Conservation (phyloP, 768 basidiomycete species). For the Boletus insuetus region DNA sequence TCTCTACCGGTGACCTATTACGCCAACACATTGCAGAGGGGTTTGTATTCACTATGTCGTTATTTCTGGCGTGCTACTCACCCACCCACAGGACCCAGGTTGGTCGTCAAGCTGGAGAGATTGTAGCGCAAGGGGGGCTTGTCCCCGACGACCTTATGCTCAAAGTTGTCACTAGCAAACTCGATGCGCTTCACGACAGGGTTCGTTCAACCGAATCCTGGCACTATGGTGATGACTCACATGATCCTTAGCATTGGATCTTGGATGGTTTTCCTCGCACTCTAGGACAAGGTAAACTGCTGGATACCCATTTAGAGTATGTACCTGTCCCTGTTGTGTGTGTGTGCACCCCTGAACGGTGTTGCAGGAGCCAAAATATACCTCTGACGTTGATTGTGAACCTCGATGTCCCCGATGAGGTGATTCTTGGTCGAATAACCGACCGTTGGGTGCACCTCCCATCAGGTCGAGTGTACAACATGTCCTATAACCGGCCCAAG, state of each 20-base stretch:
- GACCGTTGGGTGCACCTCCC: conserved; percentile 89
- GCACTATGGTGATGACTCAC: neutral
- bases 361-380: conserved; percentile 51
- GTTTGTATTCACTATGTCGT: conserved; percentile 1
- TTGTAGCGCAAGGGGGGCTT: conserved; percentile 76
- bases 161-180: conserved; percentile 68
- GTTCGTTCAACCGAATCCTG: conserved; percentile 34
- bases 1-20: conserved; percentile 85
- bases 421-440: conserved; percentile 82
- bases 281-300: conserved; percentile 73
- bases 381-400: conserved; percentile 82
- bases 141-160: conserved; percentile 80
- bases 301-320: conserved; percentile 74
- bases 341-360: neutral
- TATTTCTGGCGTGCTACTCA: neutral
- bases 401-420: conserved; percentile 83
- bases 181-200: conserved; percentile 64
- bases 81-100: conserved; percentile 54
- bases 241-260: conserved; percentile 71
- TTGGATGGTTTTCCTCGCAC: conserved; percentile 93
- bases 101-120: conserved; percentile 69
- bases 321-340: neutral
- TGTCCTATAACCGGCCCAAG: conserved; percentile 82
- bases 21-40: conserved; percentile 77
- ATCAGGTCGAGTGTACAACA: conserved; percentile 88